Base-by-base conservation (phyloP, 2,329 filamentous ascomycete genomes). In the Colletotrichum nymphaeae region DNA sequence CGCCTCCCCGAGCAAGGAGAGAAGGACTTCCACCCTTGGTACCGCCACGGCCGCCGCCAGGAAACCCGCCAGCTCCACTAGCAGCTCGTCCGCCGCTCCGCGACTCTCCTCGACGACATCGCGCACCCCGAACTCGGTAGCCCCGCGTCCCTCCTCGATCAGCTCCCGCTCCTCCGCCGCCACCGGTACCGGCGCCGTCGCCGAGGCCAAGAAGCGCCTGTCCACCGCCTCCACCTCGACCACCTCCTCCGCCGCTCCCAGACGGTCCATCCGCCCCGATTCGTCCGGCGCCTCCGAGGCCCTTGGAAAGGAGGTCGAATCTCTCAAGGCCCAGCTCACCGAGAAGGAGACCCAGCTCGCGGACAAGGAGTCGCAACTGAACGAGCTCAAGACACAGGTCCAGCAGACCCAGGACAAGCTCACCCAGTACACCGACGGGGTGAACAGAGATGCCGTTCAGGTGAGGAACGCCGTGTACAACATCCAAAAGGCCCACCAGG, bases 321-420 rank as follows among this genome's bases (percentile, higher is more conserved):
- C 90, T 58, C 84, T 93, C 56, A 92, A 90, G 83, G 80, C 84
- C 8, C 91, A 91, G 81, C 83, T 93, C 26, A 83, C 85, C 5
- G 86, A 89, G 53, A 90, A 89, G 74, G 89, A 92, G 77, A 79
- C 85, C 4, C 88, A 91, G 78, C 88, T 92, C 12, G 84, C 85
- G 5, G 86, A 89, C 37, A 90, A 89, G 74, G 89, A 92, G 77
- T 80, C 85, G 7, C 88, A 91, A 77, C 88, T 92, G 11, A 85
- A 88, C 67, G 81, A 87, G 14, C 85, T 92, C 35, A 90, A 89
- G 79, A 83, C 84, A 6, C 87, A 92, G 76, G 86, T 92, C 62
- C 82, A 86, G 70, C 81, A 86, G 9, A 90, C 88, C 0, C 84
- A 91, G 77, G 87, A 86, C 63, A 91, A 88, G 77, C 85, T 92